A percentile compares a stretch with the other conserved stretches of the same genome.
Evolutionary conservation across 768 basidiomycete species (phyloP).

Genomic region (Kwoniella botswanensis): DNA sequence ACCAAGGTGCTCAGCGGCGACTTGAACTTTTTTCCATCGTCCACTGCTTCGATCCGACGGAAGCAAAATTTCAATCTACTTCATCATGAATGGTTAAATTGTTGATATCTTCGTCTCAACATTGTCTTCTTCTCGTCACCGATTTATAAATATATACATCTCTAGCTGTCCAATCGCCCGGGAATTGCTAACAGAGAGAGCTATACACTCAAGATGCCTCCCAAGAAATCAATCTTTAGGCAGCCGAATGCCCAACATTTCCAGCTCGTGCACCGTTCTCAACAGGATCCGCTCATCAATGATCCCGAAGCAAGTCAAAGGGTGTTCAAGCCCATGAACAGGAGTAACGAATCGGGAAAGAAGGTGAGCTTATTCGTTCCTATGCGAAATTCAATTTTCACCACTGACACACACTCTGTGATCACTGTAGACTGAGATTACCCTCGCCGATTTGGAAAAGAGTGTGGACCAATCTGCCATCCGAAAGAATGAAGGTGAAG

Average conservation of each 20-base stretch:
- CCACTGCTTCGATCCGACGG: slow-evolving; percentile 19
- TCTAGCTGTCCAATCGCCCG: too few species aligned
- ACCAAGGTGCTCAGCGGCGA: neutral
- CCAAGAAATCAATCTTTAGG: slow-evolving; percentile 74
- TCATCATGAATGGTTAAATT: neutral
- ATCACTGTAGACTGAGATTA: slow-evolving; percentile 65
- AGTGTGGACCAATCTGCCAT: slow-evolving; percentile 61
- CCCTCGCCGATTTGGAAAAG: slow-evolving; percentile 76
- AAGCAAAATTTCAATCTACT: slow-evolving; percentile 36
- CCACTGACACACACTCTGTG: neutral
- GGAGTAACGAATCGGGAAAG: slow-evolving; percentile 72
- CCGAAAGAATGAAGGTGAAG: slow-evolving; percentile 77
- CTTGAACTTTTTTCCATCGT: slow-evolving; percentile 6
- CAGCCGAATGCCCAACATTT: slow-evolving; percentile 90
- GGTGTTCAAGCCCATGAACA: slow-evolving; percentile 82
- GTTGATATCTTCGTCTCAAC: neutral
- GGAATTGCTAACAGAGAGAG: too few species aligned
- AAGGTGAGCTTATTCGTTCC: slow-evolving; percentile 33
- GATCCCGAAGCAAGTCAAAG: slow-evolving; percentile 85
- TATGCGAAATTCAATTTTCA: neutral
- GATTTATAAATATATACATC: too few species aligned
- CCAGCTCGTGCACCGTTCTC: slow-evolving; percentile 95
- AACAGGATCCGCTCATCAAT: slow-evolving; percentile 91
- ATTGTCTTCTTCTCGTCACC: too few species aligned
- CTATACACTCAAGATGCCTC: slow-evolving; percentile 32